Conservation (phyloP, 345 rosid genomes). For the Corchorus olitorius region DNA sequence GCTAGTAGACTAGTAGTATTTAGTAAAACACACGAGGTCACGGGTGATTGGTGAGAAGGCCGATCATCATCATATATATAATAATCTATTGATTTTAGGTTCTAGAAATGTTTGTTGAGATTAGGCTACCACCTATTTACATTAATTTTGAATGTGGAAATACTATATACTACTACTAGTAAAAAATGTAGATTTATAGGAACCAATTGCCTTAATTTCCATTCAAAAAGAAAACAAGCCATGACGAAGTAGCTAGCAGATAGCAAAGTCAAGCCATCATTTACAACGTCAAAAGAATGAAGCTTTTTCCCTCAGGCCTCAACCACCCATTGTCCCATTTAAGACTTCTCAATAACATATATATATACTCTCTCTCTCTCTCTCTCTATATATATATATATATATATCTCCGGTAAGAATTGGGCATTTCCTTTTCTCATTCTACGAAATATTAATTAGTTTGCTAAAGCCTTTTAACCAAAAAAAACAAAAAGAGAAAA, state of each 20-base stretch:
- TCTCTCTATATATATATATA: too few relatives aligned
- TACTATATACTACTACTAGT: background rate
- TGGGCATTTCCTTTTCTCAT: background rate
- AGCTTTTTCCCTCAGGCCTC: background rate
- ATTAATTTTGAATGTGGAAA: too few relatives aligned
- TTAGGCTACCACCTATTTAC: background rate
- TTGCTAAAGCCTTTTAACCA: too few relatives aligned
- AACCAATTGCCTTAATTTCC: background rate
- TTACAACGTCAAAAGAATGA: background rate
- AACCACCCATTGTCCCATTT: constrained; percentile 9
- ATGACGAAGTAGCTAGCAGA: background rate
- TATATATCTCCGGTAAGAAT: background rate
- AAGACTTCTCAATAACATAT: background rate
- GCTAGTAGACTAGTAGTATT: background rate
- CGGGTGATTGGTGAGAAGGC: background rate
- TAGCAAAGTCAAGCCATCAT: constrained; percentile 16
- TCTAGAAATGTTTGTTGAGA: constrained; percentile 17
- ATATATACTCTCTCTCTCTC: too few relatives aligned
- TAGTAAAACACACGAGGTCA: background rate
- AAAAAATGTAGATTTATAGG: background rate
- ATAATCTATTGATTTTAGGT: background rate
- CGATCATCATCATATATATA: background rate
- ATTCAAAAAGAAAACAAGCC: background rate
- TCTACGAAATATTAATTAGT: too few relatives aligned
- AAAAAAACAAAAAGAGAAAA: too few relatives aligned